Evolutionary conservation across 208 protist genomes (phyloP).

Genomic region (Acanthamoeba sp.): DNA sequence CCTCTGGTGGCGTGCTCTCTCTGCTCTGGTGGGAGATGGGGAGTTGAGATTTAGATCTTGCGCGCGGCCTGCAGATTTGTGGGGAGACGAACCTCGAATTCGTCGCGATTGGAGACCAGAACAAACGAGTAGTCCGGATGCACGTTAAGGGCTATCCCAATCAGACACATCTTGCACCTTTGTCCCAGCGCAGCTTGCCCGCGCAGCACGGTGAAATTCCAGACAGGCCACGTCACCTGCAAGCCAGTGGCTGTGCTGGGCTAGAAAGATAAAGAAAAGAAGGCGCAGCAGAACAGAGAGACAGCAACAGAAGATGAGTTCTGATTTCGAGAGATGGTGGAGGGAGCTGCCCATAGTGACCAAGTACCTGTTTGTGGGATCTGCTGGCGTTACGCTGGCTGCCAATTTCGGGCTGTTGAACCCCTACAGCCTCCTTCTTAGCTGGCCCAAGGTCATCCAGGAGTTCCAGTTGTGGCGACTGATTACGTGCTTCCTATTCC

Average conservation of each 20-base stretch:
- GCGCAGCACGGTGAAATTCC: too few relatives aligned
- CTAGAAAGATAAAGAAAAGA: not conserved
- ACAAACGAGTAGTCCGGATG: slow-evolving; percentile 35
- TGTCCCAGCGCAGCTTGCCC: too few relatives aligned
- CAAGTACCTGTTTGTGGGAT: slow-evolving; percentile 58
- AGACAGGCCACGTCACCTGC: too few relatives aligned
- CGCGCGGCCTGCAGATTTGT: not conserved
- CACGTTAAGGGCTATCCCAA: not conserved
- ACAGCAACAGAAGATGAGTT: not conserved
- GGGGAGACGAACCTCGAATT: not conserved
- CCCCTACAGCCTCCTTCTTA: not conserved
- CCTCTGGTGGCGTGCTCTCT: not conserved
- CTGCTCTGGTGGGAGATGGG: not conserved
- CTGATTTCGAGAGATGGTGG: slow-evolving; percentile 47
- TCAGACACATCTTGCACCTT: not conserved
- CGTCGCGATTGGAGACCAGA: slow-evolving; percentile 5
- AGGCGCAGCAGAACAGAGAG: not conserved
- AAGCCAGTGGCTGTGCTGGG: too few relatives aligned
- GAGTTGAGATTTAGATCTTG: not conserved
- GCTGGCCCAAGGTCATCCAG: not conserved
- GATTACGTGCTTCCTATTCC: slow-evolving; percentile 41
- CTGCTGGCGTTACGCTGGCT: not conserved
- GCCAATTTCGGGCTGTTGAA: slow-evolving; percentile 22
- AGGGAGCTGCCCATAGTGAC: not conserved
- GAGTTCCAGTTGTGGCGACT: slow-evolving; percentile 63